These are phyloP conservation scores for Calonectria multiphialidica DNA, from an alignment of 2,329 filamentous ascomycete species.

Conservation along the genomic window DNA sequence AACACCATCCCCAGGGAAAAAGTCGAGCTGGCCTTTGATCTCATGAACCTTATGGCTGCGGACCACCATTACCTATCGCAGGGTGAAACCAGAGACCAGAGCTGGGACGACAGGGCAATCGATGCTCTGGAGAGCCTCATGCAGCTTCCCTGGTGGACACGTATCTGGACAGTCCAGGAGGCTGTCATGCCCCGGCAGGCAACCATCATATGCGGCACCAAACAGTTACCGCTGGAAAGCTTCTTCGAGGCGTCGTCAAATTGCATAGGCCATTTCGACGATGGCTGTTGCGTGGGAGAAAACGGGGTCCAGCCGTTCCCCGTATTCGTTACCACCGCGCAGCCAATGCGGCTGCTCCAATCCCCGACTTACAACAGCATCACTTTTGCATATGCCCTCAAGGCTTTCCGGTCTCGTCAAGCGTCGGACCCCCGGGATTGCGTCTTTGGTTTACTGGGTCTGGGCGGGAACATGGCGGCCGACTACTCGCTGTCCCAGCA, in stretches of 20 bases:
- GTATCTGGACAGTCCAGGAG: neutral
- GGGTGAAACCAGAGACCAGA: neutral
- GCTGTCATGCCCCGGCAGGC: neutral
- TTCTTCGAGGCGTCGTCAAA: neutral
- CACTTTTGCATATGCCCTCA: neutral
- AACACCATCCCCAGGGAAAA: neutral
- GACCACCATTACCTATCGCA: neutral
- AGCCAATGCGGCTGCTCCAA: neutral
- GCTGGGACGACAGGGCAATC: neutral
- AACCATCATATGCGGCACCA: neutral
- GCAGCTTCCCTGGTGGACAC: neutral
- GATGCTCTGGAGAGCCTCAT: conserved; percentile 3
- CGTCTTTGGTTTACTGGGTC: neutral
- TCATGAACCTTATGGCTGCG: neutral
- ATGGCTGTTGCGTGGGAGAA: neutral
- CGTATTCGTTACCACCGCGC: neutral
- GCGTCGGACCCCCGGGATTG: neutral
- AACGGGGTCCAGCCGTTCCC: neutral
- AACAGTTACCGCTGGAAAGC: neutral
- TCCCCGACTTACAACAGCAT: conserved; percentile 1
- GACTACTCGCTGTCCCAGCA: neutral
- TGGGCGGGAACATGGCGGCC: neutral
- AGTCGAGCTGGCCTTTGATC: neutral
- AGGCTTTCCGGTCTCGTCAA: neutral
- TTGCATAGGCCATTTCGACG: neutral